Conservation (phyloP, 2,329 filamentous ascomycete genomes). For the Fusarium odoratissimum region DNA sequence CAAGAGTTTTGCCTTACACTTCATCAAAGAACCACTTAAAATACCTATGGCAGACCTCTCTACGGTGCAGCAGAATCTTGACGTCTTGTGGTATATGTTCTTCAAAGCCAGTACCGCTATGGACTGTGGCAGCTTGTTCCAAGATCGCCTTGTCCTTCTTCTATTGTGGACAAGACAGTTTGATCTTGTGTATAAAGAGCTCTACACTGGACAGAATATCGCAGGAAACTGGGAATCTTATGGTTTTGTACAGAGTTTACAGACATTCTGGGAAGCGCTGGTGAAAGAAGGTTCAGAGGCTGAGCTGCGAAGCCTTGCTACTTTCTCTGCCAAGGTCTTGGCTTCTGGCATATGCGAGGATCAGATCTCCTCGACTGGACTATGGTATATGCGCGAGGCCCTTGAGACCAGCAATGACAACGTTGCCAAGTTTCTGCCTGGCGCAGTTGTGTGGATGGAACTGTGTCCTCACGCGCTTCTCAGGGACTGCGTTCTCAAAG, state of each 20-base stretch:
- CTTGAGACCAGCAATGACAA: not conserved
- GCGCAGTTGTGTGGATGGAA: conserved; percentile 4
- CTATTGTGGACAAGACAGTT: conserved; percentile 6
- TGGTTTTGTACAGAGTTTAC: conserved; percentile 1
- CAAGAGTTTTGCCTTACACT: not conserved
- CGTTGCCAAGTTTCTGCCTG: not conserved
- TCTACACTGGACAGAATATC: not conserved
- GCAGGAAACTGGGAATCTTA: conserved; percentile 3
- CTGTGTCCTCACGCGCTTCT: not conserved
- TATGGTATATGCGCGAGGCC: conserved; percentile 8
- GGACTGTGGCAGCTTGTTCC: not conserved
- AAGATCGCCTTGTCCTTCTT: conserved; percentile 1
- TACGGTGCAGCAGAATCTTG: not conserved
- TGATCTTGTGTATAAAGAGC: not conserved
- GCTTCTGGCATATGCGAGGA: not conserved
- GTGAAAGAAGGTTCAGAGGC: not conserved
- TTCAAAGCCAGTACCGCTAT: not conserved
- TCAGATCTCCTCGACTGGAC: not conserved
- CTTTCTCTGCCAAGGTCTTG: conserved; percentile 7
- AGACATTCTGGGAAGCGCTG: not conserved
- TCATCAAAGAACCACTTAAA: not conserved
- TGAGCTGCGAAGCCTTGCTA: not conserved
- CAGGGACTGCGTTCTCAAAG: not conserved
- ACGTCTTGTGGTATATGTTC: not conserved
- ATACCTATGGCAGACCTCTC: not conserved